Conservation (phyloP, 768 basidiomycete species). For the Rhodotorula babjevae region DNA sequence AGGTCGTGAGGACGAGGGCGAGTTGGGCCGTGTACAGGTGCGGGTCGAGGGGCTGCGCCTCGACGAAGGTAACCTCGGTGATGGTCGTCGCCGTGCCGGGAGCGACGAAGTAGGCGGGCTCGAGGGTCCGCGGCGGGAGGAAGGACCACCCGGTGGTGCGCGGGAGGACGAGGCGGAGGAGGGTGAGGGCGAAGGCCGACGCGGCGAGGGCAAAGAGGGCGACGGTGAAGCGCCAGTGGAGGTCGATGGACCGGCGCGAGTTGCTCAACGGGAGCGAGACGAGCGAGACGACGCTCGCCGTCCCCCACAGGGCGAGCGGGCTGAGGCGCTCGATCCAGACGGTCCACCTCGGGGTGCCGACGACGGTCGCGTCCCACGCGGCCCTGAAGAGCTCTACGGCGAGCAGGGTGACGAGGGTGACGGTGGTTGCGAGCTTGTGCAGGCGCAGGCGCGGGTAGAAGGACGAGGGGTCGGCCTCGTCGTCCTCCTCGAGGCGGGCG, state of each 20-base stretch:
- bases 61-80: too few species aligned
- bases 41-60: too few species aligned
- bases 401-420: neutral
- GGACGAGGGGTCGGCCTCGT: constrained; percentile 9
- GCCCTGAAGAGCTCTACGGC: constrained; percentile 6
- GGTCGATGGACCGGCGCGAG: neutral
- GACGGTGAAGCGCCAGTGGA: constrained; percentile 34
- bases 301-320: constrained; percentile 17
- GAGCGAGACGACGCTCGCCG: constrained; percentile 5
- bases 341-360: neutral
- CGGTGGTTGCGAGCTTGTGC: neutral
- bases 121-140: constrained; percentile 3
- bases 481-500: neutral
- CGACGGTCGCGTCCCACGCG: constrained; percentile 5
- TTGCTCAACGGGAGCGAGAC: constrained; percentile 13
- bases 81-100: too few species aligned
- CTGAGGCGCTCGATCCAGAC: neutral
- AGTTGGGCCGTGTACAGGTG: neutral
- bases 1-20: neutral
- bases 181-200: constrained; percentile 1
- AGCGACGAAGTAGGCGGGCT: too few species aligned
- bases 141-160: constrained; percentile 15
- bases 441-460: constrained; percentile 20
- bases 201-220: constrained; percentile 13
- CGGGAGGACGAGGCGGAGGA: constrained; percentile 33